Evolutionary conservation across 1,284 basidiomycete genomes (phyloP), one percentile per base, ranked within the genome.

Genomic region (Lignosus rhinocerotis): DNA sequence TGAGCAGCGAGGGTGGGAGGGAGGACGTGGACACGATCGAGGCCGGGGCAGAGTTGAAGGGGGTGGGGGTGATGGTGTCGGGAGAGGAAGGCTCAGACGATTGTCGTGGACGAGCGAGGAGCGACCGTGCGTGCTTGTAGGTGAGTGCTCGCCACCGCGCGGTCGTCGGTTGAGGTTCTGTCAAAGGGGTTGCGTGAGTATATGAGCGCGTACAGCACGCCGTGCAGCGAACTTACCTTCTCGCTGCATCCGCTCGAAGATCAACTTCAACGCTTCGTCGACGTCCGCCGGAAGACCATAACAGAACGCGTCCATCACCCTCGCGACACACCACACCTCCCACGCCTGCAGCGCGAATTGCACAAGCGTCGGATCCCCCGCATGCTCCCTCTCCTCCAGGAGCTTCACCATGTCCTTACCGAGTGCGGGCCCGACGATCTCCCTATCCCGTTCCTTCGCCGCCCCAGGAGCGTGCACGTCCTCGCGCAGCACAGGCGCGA

Each of bases 331-430:
- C 60, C 66, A 69, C 9, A 76, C 73, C 62, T 75, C 67, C 75
- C 75, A 77, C 14, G 74, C 73, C 62, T 78, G 76, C 43, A 78
- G 61, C 9, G 76, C 76, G 54, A 75, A 72, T 59, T 76, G 75
- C 9, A 78, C 71, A 25, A 77, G 64, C 21, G 72, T 76, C 32
- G 74, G 72, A 57, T 76, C 75, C 16, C 60, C 61, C 10, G 68
- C 66, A 42, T 75, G 73, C 53, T 73, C 69, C 31, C 71, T 59
- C 49, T 56, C 66, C 57, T 59, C 69, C 48, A 73, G 67, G 45
- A 72, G 62, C 48, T 68, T 65, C 46, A 66, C 61, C 69, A 72
- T 70, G 50, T 61, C 70, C 39, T 63, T 67, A 8, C 72, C 73
- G 3, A 72, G 65, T 31, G 71, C 70, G 53, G 61, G 64, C 43